Evolutionary conservation across 805 yeast genomes (phyloP).

Genomic region (Wickerhamiella lipophila): DNA sequence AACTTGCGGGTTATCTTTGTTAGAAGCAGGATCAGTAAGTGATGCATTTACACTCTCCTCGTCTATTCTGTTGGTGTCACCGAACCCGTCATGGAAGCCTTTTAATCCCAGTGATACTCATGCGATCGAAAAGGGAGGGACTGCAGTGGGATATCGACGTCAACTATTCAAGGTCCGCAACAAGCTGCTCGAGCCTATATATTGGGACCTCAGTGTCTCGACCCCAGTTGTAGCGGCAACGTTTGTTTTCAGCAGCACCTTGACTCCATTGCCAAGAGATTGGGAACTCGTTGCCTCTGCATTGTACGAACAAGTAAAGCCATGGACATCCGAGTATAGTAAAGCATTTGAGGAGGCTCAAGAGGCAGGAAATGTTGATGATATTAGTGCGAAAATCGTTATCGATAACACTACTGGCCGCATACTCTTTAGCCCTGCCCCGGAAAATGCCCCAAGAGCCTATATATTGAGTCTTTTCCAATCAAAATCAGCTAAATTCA

Average conservation of each 20-base stretch:
- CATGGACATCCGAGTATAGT: constrained; percentile 23
- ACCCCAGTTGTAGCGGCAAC: constrained; percentile 27
- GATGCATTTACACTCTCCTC: constrained; percentile 1
- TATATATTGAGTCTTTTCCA: constrained; percentile 7
- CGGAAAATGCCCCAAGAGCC: neutral
- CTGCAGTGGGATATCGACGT: constrained; percentile 26
- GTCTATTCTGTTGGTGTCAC: constrained; percentile 6
- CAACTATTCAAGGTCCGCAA: constrained; percentile 22
- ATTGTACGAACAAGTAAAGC: constrained; percentile 20
- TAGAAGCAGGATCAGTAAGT: neutral
- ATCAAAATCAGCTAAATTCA: constrained; percentile 13
- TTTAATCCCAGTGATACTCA: constrained; percentile 29
- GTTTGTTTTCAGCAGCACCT: constrained; percentile 30
- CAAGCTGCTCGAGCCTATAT: constrained; percentile 27
- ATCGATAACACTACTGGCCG: constrained; percentile 8
- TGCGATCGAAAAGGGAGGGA: constrained; percentile 12
- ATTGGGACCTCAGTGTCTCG: constrained; percentile 28
- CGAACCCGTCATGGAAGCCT: constrained; percentile 27
- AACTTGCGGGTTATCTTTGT: constrained; percentile 2
- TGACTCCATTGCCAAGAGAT: constrained; percentile 27
- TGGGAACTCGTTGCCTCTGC: constrained; percentile 23
- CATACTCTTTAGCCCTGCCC: constrained; percentile 1
- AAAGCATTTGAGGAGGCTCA: constrained; percentile 22
- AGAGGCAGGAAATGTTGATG: constrained; percentile 20
- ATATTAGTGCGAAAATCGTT: constrained; percentile 3